Base-by-base conservation (phyloP, 345 rosid species). In the Arabidopsis suecica region DNA sequence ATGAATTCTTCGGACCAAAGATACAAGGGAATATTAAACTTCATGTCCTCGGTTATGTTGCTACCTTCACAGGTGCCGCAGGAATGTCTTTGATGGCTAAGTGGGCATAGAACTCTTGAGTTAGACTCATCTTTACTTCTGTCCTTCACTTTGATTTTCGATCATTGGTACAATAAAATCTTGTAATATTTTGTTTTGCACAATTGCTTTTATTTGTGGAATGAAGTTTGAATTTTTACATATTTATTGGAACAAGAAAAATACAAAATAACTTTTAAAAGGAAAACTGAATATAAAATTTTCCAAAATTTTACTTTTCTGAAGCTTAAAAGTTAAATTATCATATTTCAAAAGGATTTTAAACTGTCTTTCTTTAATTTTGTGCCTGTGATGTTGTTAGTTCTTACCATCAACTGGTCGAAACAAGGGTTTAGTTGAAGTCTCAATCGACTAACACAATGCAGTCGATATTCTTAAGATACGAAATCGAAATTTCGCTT, bases 1-100 rank as follows among this genome's bases (percentile, higher is more conserved):
- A 75, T 23, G 83, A 79, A 30, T 85, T 81, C 32, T 79, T 81
- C 64, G 75, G 79, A 59, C 65, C 73, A 0, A 85, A 79, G 22
- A 55, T 81, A 7, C 88, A 83, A 51, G 23, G 28, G 2, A 77
- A 53, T 42, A 16, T 30, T n/a, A 68, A 57, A 41, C 81, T 82
- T 41, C 82, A 76, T 5, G 0, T 34, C 11, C 18, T 65, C 16
- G 80, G 73, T 11, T 75, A 42, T 65, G n/a, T 71, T 57, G 72
- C 78, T 13, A 80, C 75, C 11, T 22, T 79, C n/a, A 7, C 68
- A 22, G 82, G 84, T 48, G 76, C 65, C 45, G 82, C 71, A 36
- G 78, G 69, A 66, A 78, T 71, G 82, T 54, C 82, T 9, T 13
- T 81, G 76, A 78, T 78, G 84, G 80, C 82, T 30, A 50, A 28